Percentiles rank a stretch among this genome's conserved stretches.
Conservation (phyloP, 768 basidiomycete genomes). For the Myochromella boudieri region DNA sequence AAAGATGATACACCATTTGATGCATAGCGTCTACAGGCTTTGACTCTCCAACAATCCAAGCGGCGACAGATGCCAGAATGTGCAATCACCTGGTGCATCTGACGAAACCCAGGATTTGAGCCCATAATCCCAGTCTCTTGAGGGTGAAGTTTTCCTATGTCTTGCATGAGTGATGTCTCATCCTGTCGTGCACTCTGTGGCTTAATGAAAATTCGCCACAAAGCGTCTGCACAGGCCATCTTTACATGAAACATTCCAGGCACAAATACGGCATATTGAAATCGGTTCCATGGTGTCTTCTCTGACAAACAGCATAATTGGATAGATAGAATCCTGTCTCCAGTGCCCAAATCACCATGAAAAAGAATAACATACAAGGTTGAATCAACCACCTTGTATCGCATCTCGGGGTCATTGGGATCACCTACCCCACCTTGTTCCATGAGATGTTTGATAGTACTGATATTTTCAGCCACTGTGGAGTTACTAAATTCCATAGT, state of each 20-base stretch:
- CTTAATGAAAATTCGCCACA: slow-evolving; percentile 22
- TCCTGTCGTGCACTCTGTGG: slow-evolving; percentile 10
- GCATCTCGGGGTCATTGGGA: slow-evolving; percentile 8
- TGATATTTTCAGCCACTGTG: slow-evolving; percentile 17
- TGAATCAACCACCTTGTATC: background rate
- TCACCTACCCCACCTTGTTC: slow-evolving; percentile 19
- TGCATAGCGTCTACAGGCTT: slow-evolving; percentile 14
- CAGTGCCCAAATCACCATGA: slow-evolving; percentile 4
- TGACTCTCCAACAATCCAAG: slow-evolving; percentile 25
- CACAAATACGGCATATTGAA: slow-evolving; percentile 18
- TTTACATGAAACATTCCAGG: slow-evolving; percentile 26
- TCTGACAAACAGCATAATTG: slow-evolving; percentile 9
- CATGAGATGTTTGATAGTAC: slow-evolving; percentile 13
- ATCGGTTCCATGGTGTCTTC: slow-evolving; percentile 12
- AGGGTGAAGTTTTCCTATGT: slow-evolving; percentile 19
- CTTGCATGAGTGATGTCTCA: slow-evolving; percentile 17
- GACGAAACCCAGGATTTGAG: slow-evolving; percentile 28
- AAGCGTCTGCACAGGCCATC: slow-evolving; percentile 25
- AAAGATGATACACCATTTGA: background rate
- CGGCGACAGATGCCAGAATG: slow-evolving; percentile 18
- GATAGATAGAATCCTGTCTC: background rate
- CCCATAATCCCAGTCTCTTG: slow-evolving; percentile 25
- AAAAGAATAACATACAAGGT: background rate
- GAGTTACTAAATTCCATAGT: slow-evolving; percentile 11
- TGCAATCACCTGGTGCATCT: slow-evolving; percentile 29